Evolutionary conservation across 768 basidiomycete genomes (phyloP).

Genomic region (Dendrothele bispora): DNA sequence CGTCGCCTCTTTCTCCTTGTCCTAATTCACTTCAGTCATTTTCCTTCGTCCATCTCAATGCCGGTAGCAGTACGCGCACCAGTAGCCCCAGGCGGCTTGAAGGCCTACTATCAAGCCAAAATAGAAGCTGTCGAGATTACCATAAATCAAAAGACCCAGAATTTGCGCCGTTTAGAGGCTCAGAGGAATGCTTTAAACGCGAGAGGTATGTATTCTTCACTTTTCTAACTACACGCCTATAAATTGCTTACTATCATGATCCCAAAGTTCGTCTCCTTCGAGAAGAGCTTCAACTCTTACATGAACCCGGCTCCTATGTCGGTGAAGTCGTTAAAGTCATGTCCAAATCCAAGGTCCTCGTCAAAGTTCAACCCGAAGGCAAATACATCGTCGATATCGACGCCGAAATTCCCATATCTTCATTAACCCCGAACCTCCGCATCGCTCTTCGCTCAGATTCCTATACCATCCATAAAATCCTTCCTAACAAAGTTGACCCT

Average conservation of each 20-base stretch:
- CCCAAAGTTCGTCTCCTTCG: slow-evolving; percentile 77
- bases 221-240: background rate
- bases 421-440: slow-evolving; percentile 83
- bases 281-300: slow-evolving; percentile 90
- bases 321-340: slow-evolving; percentile 98
- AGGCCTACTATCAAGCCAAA: slow-evolving; percentile 94
- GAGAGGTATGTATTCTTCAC: slow-evolving; percentile 56
- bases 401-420: slow-evolving; percentile 74
- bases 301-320: slow-evolving; percentile 96
- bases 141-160: slow-evolving; percentile 96
- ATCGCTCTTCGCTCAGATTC: slow-evolving; percentile 95
- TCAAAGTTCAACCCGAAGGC: slow-evolving; percentile 98
- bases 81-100: slow-evolving; percentile 63
- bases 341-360: slow-evolving; percentile 98
- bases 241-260: background rate
- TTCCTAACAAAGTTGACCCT: slow-evolving; percentile 97
- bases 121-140: slow-evolving; percentile 91
- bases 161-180: slow-evolving; percentile 91
- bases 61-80: slow-evolving; percentile 36
- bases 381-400: slow-evolving; percentile 99
- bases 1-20: too few relatives aligned
- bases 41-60: slow-evolving; percentile 28
- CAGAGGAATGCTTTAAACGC: slow-evolving; percentile 97
- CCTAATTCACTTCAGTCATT: too few relatives aligned
- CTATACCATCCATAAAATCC: slow-evolving; percentile 94